Conservation (phyloP, 139 green algal species). For the Asterochloris sp. region DNA sequence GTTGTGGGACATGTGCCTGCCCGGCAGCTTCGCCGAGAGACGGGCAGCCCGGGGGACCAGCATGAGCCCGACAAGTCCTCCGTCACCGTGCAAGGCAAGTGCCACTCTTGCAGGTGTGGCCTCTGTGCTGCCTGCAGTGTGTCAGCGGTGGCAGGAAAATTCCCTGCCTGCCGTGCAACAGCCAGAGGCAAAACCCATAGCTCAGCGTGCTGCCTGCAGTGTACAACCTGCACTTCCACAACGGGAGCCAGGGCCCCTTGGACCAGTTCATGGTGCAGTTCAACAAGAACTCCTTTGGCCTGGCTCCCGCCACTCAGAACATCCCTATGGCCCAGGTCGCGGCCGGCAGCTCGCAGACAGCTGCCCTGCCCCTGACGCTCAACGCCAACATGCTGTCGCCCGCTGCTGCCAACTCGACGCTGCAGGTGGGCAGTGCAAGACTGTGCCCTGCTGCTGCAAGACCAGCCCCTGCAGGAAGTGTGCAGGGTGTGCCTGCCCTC, state of each 20-base stretch:
- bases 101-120: too few relatives aligned
- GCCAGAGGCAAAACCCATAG: neutral
- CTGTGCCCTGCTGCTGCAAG: too few relatives aligned
- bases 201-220: slow-evolving; percentile 15
- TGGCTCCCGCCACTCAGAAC: slow-evolving; percentile 62
- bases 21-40: too few relatives aligned
- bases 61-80: too few relatives aligned
- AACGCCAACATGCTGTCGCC: slow-evolving; percentile 51
- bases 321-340: slow-evolving; percentile 36
- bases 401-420: slow-evolving; percentile 20
- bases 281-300: slow-evolving; percentile 91
- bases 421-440: slow-evolving; percentile 43
- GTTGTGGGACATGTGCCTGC: too few relatives aligned
- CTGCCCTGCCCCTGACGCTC: slow-evolving; percentile 39
- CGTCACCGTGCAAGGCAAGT: too few relatives aligned
- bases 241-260: slow-evolving; percentile 45
- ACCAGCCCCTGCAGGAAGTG: too few relatives aligned
- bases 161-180: neutral
- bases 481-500: too few relatives aligned
- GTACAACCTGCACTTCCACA: slow-evolving; percentile 76
- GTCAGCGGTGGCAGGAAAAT: too few relatives aligned
- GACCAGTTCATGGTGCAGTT: slow-evolving; percentile 95
- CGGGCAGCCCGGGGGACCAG: too few relatives aligned
- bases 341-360: slow-evolving; percentile 47
- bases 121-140: too few relatives aligned